Percentiles rank a stretch among this genome's conserved stretches.
These are phyloP conservation scores for Aspergillus baeticus DNA, from an alignment of 495 filamentous ascomycete genomes.

Conservation along the genomic window DNA sequence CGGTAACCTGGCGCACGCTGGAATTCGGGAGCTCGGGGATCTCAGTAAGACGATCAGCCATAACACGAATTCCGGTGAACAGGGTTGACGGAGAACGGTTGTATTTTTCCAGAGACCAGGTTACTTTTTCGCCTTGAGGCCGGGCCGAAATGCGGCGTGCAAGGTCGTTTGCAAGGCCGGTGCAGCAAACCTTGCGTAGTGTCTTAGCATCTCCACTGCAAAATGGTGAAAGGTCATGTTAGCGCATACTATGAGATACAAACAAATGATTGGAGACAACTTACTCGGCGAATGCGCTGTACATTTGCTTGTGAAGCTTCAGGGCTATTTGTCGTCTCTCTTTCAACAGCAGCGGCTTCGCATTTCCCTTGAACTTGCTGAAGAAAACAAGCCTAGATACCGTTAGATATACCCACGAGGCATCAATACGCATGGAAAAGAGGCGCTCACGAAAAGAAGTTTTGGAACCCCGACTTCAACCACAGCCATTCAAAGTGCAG, in stretches of 20 bases:
- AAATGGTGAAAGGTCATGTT: not conserved
- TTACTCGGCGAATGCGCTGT: conserved; percentile 67
- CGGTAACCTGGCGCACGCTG: conserved; percentile 66
- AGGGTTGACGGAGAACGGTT: conserved; percentile 48
- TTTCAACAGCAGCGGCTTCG: conserved; percentile 40
- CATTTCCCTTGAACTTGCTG: conserved; percentile 32
- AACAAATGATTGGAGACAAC: conserved; percentile 12
- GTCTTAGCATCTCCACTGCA: conserved; percentile 55
- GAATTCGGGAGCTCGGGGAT: conserved; percentile 48
- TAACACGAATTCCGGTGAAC: conserved; percentile 48
- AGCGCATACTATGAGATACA: not conserved
- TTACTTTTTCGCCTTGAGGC: conserved; percentile 44
- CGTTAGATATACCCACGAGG: conserved; percentile 18
- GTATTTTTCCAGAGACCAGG: conserved; percentile 69
- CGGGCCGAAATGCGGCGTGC: conserved; percentile 54
- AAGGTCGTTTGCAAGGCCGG: conserved; percentile 58
- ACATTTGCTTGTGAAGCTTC: conserved; percentile 66
- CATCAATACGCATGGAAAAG: not conserved
- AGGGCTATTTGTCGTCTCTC: conserved; percentile 41
- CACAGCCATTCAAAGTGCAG: conserved; percentile 47
- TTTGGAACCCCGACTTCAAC: conserved; percentile 39
- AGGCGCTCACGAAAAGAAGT: conserved; percentile 38
- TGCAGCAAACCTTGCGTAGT: conserved; percentile 58
- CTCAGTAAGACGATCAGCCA: conserved; percentile 55
- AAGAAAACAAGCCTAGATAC: conserved; percentile 41